Base-by-base conservation (phyloP, 306 rosid species). In the Vachellia collinsii region DNA sequence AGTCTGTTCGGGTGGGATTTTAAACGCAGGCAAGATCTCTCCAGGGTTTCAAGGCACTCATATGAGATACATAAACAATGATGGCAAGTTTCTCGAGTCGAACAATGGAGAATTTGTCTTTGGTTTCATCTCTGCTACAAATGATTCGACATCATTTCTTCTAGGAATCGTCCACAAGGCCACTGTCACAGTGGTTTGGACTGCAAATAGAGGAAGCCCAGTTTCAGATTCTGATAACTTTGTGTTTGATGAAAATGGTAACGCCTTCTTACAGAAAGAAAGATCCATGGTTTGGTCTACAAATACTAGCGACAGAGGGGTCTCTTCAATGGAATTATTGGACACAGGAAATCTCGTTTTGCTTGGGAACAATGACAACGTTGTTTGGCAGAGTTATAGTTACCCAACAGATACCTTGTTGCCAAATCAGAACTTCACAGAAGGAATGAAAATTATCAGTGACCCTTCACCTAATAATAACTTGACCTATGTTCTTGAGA, bases 361-460 rank as follows among this genome's bases (percentile, higher is more conserved):
- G 84, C 75, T 80, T 43, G 86, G 86, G 4, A 77, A 51, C n/a
- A 69, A 85, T 38, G 76, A 63, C 25, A 73, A 71, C 7, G 12
- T 84, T 69, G 73, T 90, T 75, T 90, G 91, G 92, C 90, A 90
- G 81, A 88, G 92, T 80, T 91, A 85, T 78, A 80, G 79, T 66
- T 80, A 82, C 69, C 94, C 94, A 13, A 83, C 90, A 1, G 82
- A 88, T 65, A 90, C 94, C 46, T 89, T 90, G 80, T 79, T 90
- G 74, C 87, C 89, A 3, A 86, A 43, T 29, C 92, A 90, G 68
- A 76, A 78, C 7, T 88, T 90, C 72, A 70, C 72, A 56, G 82
- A 81, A 77, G 92, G 94, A 78, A 81, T 86, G 92, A 48, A n/a
- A 4, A 86, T 90, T 8, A 50, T 66, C 65, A 85, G 92, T 68